phyloP scores from a whole-genome alignment of 139 green algal species.

The Gonium pectorale region DNA sequence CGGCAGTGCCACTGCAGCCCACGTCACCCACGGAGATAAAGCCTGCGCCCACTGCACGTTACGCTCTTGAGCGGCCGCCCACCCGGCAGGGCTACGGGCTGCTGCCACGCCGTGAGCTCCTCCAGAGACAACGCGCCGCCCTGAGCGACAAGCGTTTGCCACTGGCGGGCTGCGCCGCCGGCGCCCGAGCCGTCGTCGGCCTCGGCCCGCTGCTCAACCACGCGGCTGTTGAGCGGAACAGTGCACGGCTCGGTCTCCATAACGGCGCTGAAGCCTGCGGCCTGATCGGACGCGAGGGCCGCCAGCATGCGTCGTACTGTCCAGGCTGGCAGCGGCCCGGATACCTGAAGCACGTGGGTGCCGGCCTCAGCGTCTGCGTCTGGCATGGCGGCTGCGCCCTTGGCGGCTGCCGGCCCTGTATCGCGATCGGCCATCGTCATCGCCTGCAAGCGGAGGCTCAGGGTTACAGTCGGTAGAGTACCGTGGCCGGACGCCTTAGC shows the following conservation, averaged over 20 bases:
- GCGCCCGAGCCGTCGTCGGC: neutral
- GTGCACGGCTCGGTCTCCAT: slow-evolving; percentile 28
- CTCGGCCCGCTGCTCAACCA: neutral
- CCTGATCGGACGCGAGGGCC: neutral
- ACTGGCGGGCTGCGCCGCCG: neutral
- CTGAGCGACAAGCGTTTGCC: neutral
- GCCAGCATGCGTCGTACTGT: slow-evolving; percentile 10
- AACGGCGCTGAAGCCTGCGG: neutral
- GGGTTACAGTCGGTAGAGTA: no score
- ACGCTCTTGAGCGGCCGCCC: slow-evolving; percentile 26
- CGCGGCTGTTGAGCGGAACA: slow-evolving; percentile 21
- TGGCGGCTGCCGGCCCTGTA: no score
- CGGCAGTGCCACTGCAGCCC: no score
- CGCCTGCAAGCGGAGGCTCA: no score
- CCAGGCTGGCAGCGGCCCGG: slow-evolving; percentile 39
- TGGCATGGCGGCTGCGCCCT: neutral
- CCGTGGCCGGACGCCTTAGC: no score
- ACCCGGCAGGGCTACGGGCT: slow-evolving; percentile 4
- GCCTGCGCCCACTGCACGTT: neutral
- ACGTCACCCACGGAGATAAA: no score
- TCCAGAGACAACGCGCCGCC: slow-evolving; percentile 18
- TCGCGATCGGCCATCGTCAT: no score
- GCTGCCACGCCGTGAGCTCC: slow-evolving; percentile 27
- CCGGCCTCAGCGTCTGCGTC: neutral
- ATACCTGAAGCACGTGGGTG: slow-evolving; percentile 34